Base-by-base conservation (phyloP, 2,329 filamentous ascomycete genomes). In the Colletotrichum caudatum region DNA sequence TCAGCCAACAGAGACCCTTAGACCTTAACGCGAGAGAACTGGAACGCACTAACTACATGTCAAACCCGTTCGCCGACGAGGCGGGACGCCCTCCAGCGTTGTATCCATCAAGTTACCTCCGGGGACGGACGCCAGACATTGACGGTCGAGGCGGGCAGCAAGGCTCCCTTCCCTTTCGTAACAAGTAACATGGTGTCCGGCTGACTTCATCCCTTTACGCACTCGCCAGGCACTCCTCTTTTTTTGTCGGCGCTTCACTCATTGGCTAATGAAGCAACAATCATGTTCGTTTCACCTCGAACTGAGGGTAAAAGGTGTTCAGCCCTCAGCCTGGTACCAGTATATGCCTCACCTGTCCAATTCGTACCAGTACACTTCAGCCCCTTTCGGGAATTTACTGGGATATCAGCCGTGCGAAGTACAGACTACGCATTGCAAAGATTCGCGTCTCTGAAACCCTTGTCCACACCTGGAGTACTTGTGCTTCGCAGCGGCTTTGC, bases 231-330 rank as follows among this genome's bases (percentile, higher is more conserved):
- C 37, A 23, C 57, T 67, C n/a, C 65, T 37, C 56, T 46, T 70
- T 20, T 20, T 18, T 56, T 46, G 20, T 41, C 16, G 33, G 58
- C 41, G 63, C 69, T 53, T 48, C 54, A 53, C 65, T 56, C 58
- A 16, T 54, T 71, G 33, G 65, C 65, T 48, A 64, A 69, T 60
- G 65, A 69, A 69, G 65, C 59, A 69, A 64, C 56, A 64, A 69
- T 53, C 51, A 69, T 48, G 48, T 39, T 59, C 69, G 69, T 71
- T 69, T 69, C 69, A 63, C 59, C 59, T 56, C 54, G 69, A 64
- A 54, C 46, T 18, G 64, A 68, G 46, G n/a, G 46, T 20, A 44
- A n/a, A 64, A 64, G 44, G 29, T 44, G 65, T 44, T 65, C 53
- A 64, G 46, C 33, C 44, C 69, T 68, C 35, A 44, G 64, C 51